These are phyloP conservation scores for Scenedesmus sp. DNA, from an alignment of 163 green algal genomes.

Conservation along the genomic window DNA sequence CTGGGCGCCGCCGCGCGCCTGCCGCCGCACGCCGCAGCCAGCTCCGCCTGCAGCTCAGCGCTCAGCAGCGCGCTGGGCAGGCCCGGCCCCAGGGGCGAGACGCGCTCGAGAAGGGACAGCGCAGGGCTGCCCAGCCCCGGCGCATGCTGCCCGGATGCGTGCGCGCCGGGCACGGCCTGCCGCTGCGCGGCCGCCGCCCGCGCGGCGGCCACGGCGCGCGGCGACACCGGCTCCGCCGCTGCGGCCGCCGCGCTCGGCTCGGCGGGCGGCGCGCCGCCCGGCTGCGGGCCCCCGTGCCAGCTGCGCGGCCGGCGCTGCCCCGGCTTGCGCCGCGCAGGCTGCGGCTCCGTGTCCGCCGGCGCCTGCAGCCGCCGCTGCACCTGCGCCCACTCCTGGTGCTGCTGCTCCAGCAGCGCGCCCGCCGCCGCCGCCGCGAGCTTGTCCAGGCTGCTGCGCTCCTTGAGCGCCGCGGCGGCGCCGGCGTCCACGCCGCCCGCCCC, in stretches of 20 bases:
- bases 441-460: constrained; percentile 22
- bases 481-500: too few relatives aligned
- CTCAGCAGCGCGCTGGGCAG: too few relatives aligned
- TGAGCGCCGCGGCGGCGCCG: too few relatives aligned
- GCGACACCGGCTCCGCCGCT: too few relatives aligned
- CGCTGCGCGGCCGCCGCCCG: too few relatives aligned
- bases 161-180: too few relatives aligned
- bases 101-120: too few relatives aligned
- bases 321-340: background rate
- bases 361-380: background rate
- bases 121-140: too few relatives aligned
- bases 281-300: background rate
- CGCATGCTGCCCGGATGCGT: too few relatives aligned
- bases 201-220: too few relatives aligned
- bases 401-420: background rate
- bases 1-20: background rate
- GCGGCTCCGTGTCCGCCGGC: background rate
- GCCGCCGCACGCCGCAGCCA: background rate
- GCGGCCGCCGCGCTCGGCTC: too few relatives aligned
- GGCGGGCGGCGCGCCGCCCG: background rate
- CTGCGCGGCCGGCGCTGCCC: background rate
- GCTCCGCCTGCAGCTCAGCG: constrained; percentile 5
- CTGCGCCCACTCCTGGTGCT: background rate
- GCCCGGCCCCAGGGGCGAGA: too few relatives aligned
- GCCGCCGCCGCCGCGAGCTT: constrained; percentile 5